These are phyloP conservation scores for Spergularia bocconei DNA, from an alignment of 148 eudicot species.

Conservation along the genomic window DNA sequence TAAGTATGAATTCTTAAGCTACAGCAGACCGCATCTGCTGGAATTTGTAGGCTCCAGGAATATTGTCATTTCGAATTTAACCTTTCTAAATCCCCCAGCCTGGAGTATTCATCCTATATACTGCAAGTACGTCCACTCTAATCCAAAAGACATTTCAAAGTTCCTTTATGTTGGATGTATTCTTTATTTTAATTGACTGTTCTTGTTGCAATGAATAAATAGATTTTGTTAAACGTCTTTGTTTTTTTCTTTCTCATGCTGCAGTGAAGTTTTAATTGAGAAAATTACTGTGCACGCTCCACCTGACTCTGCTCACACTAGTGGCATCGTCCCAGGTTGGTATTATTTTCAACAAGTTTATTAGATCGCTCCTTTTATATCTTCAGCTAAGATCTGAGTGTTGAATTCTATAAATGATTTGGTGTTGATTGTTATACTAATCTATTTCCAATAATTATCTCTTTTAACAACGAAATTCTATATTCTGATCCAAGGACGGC, in stretches of 20 bases:
- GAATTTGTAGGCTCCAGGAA: conserved; percentile 37
- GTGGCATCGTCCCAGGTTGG: conserved; percentile 46
- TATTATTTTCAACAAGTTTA: neutral
- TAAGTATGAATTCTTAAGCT: conserved; percentile 26
- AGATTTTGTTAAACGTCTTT: neutral
- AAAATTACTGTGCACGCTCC: conserved; percentile 37
- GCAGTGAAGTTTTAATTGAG: conserved; percentile 28
- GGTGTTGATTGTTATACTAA: no score
- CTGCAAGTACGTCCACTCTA: conserved; percentile 32
- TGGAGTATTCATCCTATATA: conserved; percentile 52
- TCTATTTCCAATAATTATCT: no score
- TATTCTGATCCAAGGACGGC: no score
- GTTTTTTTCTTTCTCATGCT: neutral
- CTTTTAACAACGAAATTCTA: no score
- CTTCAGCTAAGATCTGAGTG: neutral
- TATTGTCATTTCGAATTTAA: conserved; percentile 37
- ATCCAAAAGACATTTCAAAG: neutral
- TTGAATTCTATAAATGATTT: no score
- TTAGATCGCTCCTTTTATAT: neutral
- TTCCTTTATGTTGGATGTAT: neutral
- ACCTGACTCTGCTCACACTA: conserved; percentile 37
- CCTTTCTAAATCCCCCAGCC: conserved; percentile 43
- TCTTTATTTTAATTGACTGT: neutral
- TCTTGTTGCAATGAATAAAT: neutral
- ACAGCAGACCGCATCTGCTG: conserved; percentile 42